Percentiles rank a stretch among this genome's conserved stretches.
Conservation (phyloP, 306 rosid genomes). For the Nissolia schottii region DNA sequence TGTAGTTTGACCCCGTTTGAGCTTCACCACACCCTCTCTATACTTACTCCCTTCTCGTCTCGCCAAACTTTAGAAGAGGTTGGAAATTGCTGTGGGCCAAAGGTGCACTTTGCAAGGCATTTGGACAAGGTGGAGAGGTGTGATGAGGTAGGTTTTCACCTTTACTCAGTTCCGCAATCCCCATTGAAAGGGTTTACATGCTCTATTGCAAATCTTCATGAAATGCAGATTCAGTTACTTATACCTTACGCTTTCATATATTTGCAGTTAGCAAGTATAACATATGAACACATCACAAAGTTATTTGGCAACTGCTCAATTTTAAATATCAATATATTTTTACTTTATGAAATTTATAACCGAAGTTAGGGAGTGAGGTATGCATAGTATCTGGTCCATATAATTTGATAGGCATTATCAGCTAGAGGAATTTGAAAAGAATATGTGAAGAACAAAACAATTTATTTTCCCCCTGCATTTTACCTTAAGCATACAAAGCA, state of each 20-base stretch:
- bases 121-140: background rate
- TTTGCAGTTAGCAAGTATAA: background rate
- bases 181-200: background rate
- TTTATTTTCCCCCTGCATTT: background rate
- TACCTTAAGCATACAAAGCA: background rate
- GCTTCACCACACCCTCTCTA: background rate
- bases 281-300: background rate
- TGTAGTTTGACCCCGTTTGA: background rate
- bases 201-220: background rate
- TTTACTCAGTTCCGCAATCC: background rate
- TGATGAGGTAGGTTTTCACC: too few species aligned
- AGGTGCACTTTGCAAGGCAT: background rate
- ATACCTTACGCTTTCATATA: background rate
- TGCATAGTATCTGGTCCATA: background rate
- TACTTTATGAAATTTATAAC: background rate
- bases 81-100: background rate
- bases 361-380: background rate
- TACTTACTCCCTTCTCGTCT: background rate
- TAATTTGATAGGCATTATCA: background rate
- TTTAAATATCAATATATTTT: background rate
- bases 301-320: background rate
- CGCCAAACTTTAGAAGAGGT: background rate
- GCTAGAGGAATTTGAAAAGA: background rate
- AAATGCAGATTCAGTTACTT: background rate
- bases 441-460: background rate